These are phyloP conservation scores for Trametes hirsuta DNA, from an alignment of 1,284 basidiomycete genomes.

Conservation along the genomic window DNA sequence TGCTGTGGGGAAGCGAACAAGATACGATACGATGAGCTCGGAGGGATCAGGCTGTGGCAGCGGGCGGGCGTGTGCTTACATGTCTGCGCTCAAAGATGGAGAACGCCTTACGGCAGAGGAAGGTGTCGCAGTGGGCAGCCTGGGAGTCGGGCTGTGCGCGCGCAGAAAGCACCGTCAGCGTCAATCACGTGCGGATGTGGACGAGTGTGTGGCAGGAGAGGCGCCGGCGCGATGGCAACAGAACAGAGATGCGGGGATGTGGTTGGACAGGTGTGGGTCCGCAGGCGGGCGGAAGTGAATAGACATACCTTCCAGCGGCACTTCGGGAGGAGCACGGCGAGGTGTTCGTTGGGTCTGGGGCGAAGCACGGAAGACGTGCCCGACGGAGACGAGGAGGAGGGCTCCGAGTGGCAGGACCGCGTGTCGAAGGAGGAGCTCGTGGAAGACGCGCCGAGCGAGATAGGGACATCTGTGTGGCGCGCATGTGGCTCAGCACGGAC, in stretches of 20 bases:
- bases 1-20: conserved; percentile 46
- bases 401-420: conserved; percentile 30
- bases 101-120: conserved; percentile 65
- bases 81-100: conserved; percentile 72
- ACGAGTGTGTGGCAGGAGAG: background rate
- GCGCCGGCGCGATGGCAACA: conserved; percentile 16
- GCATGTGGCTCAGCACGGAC: conserved; percentile 15
- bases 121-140: conserved; percentile 68
- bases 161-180: conserved; percentile 17
- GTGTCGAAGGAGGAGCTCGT: conserved; percentile 29
- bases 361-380: conserved; percentile 13
- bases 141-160: conserved; percentile 57
- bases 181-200: conserved; percentile 28
- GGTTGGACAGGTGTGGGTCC: background rate
- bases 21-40: conserved; percentile 31
- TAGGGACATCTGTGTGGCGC: conserved; percentile 18
- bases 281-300: background rate
- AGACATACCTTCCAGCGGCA: conserved; percentile 69
- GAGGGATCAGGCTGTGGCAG: conserved; percentile 17
- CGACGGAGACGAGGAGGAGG: conserved; percentile 9
- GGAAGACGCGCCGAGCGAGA: conserved; percentile 26
- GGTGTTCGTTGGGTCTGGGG: conserved; percentile 58
- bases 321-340: conserved; percentile 73
- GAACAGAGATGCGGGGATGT: conserved; percentile 6
- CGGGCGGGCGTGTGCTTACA: conserved; percentile 43